These are phyloP conservation scores for Xylariales sp. DNA, from an alignment of 2,329 filamentous ascomycete genomes.

Conservation along the genomic window DNA sequence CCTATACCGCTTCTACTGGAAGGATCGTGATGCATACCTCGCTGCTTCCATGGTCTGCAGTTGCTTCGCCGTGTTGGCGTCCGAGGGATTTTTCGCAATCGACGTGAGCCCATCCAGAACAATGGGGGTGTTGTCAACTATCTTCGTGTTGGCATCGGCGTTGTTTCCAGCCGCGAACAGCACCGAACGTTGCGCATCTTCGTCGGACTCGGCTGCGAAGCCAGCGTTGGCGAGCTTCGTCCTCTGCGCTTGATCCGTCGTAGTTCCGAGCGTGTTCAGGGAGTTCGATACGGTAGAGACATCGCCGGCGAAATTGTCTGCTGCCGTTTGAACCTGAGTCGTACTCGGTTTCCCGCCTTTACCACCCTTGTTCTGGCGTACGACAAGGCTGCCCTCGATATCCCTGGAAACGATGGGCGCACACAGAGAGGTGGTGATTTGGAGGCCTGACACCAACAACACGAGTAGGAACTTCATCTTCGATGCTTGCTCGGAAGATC, in stretches of 20 bases:
- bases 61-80: conserved; percentile 12
- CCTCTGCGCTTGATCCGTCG: conserved; percentile 6
- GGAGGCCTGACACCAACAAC: not conserved
- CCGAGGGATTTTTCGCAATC: conserved; percentile 12
- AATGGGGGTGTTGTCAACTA: conserved; percentile 14
- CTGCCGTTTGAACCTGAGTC: conserved; percentile 6
- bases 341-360: conserved; percentile 1
- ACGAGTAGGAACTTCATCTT: conserved; percentile 3
- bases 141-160: conserved; percentile 12
- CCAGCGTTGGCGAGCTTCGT: conserved; percentile 8
- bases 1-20: too few species aligned
- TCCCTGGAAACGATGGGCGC: conserved; percentile 1
- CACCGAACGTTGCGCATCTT: conserved; percentile 13
- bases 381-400: not conserved
- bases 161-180: conserved; percentile 12
- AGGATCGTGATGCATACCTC: too few species aligned
- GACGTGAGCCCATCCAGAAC: conserved; percentile 13
- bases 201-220: conserved; percentile 14
- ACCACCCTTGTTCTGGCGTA: not conserved
- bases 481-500: too few species aligned
- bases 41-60: conserved; percentile 13
- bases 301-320: conserved; percentile 10
- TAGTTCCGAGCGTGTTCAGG: conserved; percentile 8
- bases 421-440: conserved; percentile 3
- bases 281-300: conserved; percentile 10